Evolutionary conservation across 768 basidiomycete species (phyloP), one percentile per base, ranked within the genome.

Genomic region (Naematelia encephala): DNA sequence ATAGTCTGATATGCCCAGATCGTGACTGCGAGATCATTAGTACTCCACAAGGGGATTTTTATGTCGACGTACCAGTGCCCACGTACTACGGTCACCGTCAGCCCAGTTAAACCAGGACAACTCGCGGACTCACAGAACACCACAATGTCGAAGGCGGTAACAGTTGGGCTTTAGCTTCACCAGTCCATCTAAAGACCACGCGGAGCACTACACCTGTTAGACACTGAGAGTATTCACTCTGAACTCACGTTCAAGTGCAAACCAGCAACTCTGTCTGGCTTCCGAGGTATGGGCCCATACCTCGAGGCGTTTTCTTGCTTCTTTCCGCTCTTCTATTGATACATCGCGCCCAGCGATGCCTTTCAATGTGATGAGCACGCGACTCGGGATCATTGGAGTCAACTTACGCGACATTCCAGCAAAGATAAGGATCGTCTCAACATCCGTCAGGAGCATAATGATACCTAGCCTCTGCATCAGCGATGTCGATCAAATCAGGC

Each of bases 1-100:
- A 56, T 26, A 16, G 55, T 56, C n/a, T 39, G 43, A 29, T 46
- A 56, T 2, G 55, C 45, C 55, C 55, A 56, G 22, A 56, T 48
- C 10, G 45, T 47, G 16, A 56, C 25, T 39, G 34, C 16, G 16
- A n/a, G n/a, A 8, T 8, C 34, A 39, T 39, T 39, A 39, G 34
- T 16, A 8, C 16, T 39, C 16, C 34, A 39, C 16, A 39, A 39
- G 8, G 34, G 8, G 8, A 16, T 39, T 16, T 8, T 8, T 8
- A 39, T 16, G 34, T 8, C 34, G 34, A 39, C 34, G 16, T 39
- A 39, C 34, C 34, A 8, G 34, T 39, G 16, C 8, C 34, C 34
- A 39, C 34, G 34, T 39, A 39, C 34, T 39, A 16, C 16, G 16
- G 34, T 8, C 16, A 16, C n/a, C 16, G 34, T 39, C 34, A 39